Evolutionary conservation across 352 stramenopile genomes (phyloP).

Genomic region (Salisapilia sapeloensis): DNA sequence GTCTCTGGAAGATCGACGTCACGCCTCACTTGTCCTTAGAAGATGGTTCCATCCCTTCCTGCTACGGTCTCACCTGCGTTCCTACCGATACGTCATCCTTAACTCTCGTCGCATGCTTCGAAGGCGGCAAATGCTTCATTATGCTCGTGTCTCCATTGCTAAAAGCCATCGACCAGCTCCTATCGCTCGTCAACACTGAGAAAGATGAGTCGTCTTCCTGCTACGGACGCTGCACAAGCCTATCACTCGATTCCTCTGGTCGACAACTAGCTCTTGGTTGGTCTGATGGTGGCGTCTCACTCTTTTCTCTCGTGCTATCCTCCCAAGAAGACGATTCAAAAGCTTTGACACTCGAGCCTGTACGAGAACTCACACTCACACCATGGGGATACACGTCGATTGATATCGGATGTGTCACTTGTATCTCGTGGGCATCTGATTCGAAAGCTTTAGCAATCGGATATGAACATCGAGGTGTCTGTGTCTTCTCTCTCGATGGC

Average conservation of each 20-base stretch:
- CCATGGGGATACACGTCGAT: constrained; percentile 38
- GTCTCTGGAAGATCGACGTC: constrained; percentile 72
- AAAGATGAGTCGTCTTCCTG: constrained; percentile 8
- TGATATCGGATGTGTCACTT: constrained; percentile 37
- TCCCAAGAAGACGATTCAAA: not conserved
- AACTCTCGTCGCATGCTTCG: constrained; percentile 48
- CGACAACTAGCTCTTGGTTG: constrained; percentile 44
- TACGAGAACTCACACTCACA: constrained; percentile 38
- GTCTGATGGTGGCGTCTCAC: constrained; percentile 47
- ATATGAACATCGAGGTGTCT: constrained; percentile 57
- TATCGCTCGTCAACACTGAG: constrained; percentile 60
- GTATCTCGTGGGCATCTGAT: constrained; percentile 52
- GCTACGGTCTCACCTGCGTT: constrained; percentile 33
- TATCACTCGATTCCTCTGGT: constrained; percentile 23
- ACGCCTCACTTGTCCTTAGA: constrained; percentile 12
- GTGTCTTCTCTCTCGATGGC: constrained; percentile 61
- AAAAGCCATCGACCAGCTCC: constrained; percentile 53
- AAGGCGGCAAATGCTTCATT: constrained; percentile 68
- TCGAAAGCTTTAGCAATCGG: constrained; percentile 36
- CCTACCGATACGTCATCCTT: constrained; percentile 15
- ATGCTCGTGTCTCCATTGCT: constrained; percentile 32
- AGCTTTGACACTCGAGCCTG: constrained; percentile 25
- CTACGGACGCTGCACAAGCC: constrained; percentile 25
- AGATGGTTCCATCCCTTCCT: too few relatives aligned
- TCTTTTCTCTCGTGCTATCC: constrained; percentile 34